Conservation (phyloP, 495 filamentous ascomycete species). For the Rhypophila decipiens region DNA sequence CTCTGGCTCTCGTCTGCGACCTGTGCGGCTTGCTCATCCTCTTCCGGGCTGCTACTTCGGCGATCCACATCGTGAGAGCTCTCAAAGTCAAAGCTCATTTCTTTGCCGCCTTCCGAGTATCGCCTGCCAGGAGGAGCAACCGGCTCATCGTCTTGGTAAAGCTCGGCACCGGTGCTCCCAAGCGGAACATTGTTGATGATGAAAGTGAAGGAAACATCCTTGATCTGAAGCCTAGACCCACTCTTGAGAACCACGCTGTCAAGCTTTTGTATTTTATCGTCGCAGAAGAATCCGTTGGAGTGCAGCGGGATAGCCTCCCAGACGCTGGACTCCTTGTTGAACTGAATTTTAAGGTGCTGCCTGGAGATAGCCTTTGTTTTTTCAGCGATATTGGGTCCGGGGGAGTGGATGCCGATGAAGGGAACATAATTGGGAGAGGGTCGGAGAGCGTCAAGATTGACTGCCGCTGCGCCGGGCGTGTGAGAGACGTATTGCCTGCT, state of each 20-base stretch:
- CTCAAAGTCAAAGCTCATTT: slow-evolving; percentile 62
- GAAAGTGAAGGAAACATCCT: slow-evolving; percentile 68
- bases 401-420: slow-evolving; percentile 75
- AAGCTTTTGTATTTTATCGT: slow-evolving; percentile 62
- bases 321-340: slow-evolving; percentile 63
- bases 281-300: slow-evolving; percentile 78
- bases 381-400: slow-evolving; percentile 50
- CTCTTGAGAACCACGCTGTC: slow-evolving; percentile 60
- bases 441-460: slow-evolving; percentile 44
- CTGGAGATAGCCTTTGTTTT: slow-evolving; percentile 74
- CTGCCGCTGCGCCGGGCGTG: slow-evolving; percentile 40
- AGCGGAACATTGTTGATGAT: slow-evolving; percentile 64
- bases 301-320: slow-evolving; percentile 81
- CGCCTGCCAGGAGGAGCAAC: slow-evolving; percentile 26
- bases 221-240: slow-evolving; percentile 71
- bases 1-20: slow-evolving; percentile 20
- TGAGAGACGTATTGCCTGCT: slow-evolving; percentile 46
- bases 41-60: slow-evolving; percentile 48
- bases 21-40: slow-evolving; percentile 19
- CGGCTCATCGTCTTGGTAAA: slow-evolving; percentile 36
- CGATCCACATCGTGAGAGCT: slow-evolving; percentile 48
- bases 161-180: slow-evolving; percentile 62
- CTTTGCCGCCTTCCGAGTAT: slow-evolving; percentile 48
- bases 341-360: slow-evolving; percentile 76
- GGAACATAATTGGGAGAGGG: slow-evolving; percentile 60